These are phyloP conservation scores for Garcia nutans DNA, from an alignment of 345 rosid species.

Conservation along the genomic window DNA sequence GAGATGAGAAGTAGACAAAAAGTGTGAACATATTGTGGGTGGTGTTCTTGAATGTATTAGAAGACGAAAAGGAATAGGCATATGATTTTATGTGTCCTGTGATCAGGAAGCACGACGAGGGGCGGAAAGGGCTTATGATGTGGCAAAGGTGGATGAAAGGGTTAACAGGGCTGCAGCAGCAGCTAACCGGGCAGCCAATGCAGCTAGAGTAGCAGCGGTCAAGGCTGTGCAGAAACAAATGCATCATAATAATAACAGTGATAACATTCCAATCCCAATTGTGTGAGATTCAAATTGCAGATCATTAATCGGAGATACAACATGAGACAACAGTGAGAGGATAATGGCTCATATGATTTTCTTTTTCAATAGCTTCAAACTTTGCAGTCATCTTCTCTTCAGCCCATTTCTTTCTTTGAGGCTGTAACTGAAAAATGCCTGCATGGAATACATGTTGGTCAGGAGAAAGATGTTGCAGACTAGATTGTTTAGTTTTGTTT, in stretches of 20 bases:
- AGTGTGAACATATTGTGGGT: not conserved
- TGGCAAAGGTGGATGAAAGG: constrained; percentile 87
- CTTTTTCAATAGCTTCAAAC: constrained; percentile 10
- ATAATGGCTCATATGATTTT: constrained; percentile 13
- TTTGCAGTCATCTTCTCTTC: constrained; percentile 19
- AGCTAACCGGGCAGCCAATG: constrained; percentile 88
- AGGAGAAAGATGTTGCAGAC: constrained; percentile 15
- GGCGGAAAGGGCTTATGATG: constrained; percentile 79
- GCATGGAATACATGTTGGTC: constrained; percentile 2
- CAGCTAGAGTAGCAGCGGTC: constrained; percentile 83
- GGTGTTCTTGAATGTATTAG: not conserved
- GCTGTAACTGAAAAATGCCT: not conserved
- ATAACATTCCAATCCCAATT: constrained; percentile 49
- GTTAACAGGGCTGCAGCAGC: constrained; percentile 83
- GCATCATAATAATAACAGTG: constrained; percentile 43
- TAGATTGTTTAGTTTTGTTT: constrained; percentile 15
- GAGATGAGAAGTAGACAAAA: not conserved
- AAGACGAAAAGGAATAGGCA: not conserved
- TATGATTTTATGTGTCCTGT: constrained; percentile 11
- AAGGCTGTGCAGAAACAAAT: constrained; percentile 83
- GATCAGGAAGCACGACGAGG: constrained; percentile 82
- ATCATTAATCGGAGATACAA: constrained; percentile 5
- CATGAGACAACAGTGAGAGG: constrained; percentile 11
- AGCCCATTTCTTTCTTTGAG: not conserved
- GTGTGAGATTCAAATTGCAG: constrained; percentile 32